phyloP scores from a whole-genome alignment of 306 rosid species.

The Acacia crassicarpa region DNA sequence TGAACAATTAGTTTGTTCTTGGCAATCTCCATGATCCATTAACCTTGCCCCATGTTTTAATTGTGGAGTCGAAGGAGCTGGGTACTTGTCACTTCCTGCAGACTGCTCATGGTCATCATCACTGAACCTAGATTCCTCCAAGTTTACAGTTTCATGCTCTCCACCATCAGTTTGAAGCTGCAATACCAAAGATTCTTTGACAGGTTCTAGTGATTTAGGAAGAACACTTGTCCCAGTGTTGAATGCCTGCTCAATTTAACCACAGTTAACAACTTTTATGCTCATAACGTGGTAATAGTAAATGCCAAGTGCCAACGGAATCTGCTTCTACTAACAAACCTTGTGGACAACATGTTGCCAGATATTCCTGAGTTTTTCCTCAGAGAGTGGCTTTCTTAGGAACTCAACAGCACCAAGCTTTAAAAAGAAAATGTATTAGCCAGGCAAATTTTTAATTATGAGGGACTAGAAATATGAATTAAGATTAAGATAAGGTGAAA shows the following conservation, averaged over 20 bases:
- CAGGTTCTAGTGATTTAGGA: slow-evolving; percentile 59
- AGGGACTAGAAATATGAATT: slow-evolving; percentile 4
- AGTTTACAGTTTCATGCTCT: slow-evolving; percentile 33
- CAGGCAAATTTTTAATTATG: slow-evolving; percentile 4
- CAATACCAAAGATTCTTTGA: slow-evolving; percentile 59
- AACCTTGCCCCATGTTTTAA: slow-evolving; percentile 65
- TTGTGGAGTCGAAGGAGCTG: slow-evolving; percentile 97
- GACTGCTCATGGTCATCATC: slow-evolving; percentile 57
- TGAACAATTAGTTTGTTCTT: slow-evolving; percentile 68
- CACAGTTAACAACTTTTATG: slow-evolving; percentile 40
- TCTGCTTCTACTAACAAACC: slow-evolving; percentile 51
- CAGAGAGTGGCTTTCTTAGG: slow-evolving; percentile 81
- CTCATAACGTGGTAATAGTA: slow-evolving; percentile 15
- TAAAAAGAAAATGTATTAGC: slow-evolving; percentile 30
- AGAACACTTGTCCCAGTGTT: slow-evolving; percentile 52
- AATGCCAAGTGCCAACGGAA: not conserved
- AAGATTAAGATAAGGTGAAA: not conserved
- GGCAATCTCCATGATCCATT: slow-evolving; percentile 84
- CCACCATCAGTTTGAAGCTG: slow-evolving; percentile 51
- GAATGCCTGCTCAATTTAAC: slow-evolving; percentile 74
- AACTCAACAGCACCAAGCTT: slow-evolving; percentile 97
- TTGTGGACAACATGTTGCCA: slow-evolving; percentile 99
- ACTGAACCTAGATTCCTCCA: slow-evolving; percentile 28
- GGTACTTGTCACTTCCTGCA: slow-evolving; percentile 68
- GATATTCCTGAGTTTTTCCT: slow-evolving; percentile 85